Base-by-base conservation (phyloP, 257 asterid species). In the Gentiana straminea region DNA sequence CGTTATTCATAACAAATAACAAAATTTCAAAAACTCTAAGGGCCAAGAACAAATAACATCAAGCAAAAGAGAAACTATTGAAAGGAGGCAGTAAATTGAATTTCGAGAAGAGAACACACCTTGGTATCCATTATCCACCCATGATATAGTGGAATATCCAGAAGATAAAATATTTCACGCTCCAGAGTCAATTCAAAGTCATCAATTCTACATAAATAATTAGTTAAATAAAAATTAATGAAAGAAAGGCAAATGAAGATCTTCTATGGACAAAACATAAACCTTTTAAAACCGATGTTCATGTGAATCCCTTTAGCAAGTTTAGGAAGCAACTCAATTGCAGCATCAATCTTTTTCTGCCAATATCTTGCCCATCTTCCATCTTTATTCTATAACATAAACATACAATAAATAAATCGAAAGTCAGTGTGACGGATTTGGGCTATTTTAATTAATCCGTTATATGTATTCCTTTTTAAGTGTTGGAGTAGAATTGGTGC, bases 71-170 rank as follows among this genome's bases (percentile, higher is more conserved):
- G 46, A 7, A 41, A 41, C 46, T 41, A 41, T 41, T 4, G n/a
- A 41, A 7, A 41, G 46, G 3, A 41, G 8, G 3, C 1, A 41
- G 9, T 41, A 10, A 10, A 41, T 41, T 5, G n/a, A n/a, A n/a
- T n/a, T n/a, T n/a, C n/a, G 1, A 41, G 0, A 55, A 66, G 52
- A 13, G 24, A 58, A 52, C n/a, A 43, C 13, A 85, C 97, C 95
- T 88, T 95, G 1, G 95, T 85, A 66, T 92, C 97, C 77, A 88
- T 85, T 67, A 92, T 92, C 98, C 98, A 92, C 57, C 97, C 98
- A 67, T 92, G 97, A 78, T 88, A 88, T 57, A 92, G 97, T 37
- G 98, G 98, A 77, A 92, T 87, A 68, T 83, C 95, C 85, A 92
- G 62, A 56, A 92, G 72, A 77, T 88, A 97, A 77, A 85, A 92